Evolutionary conservation across 192 early-diverging fungal species (phyloP), one percentile per base, ranked within the genome.

Genomic region (Paraglomus brasilianum): DNA sequence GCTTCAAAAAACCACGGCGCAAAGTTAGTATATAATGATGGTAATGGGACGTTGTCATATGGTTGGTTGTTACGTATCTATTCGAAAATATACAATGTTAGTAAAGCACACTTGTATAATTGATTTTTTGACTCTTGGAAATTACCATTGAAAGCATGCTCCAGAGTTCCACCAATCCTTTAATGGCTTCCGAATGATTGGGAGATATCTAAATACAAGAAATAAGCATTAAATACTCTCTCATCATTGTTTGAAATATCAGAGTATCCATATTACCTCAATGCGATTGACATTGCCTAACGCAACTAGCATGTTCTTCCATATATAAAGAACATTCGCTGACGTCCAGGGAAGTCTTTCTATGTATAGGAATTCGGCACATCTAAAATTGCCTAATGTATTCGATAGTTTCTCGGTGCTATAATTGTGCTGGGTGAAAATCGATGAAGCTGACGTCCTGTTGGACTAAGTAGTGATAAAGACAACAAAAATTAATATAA

Each of bases 301-400:
- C 6, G 87, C 74, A 72, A 88, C 90, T 13, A 95, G 63, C 63
- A 93, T 78, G 59, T 92, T 92, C 55, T 93, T 93, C 92, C 92
- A 95, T 7, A 85, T 52, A 5, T 70, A 72, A 5, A 87, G 70
- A 5, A 81, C 77, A 17, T 50, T 53, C 39, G 75, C 74, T 0
- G 66, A 68, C 58, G 76, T 74, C 74, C 84, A 84, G 10, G 62
- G 45, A n/a, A 81, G 69, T 44, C 70, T 65, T 2, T 71, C 70
- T 15, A 91, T 44, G 50, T 88, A 80, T 5, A 77, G 47, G 73
- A 92, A 92, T 21, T 92, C 88, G 9, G 77, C 45, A 41, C 74
- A 70, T 15, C 74, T 74, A 66, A 84, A 85, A 9, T 74, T 76
- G 8, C 76, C 84, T 21, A 84, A 70, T 46, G 73, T 62, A 3